These are phyloP conservation scores for Trametes sanguinea DNA, from an alignment of 768 basidiomycete species.

Conservation along the genomic window DNA sequence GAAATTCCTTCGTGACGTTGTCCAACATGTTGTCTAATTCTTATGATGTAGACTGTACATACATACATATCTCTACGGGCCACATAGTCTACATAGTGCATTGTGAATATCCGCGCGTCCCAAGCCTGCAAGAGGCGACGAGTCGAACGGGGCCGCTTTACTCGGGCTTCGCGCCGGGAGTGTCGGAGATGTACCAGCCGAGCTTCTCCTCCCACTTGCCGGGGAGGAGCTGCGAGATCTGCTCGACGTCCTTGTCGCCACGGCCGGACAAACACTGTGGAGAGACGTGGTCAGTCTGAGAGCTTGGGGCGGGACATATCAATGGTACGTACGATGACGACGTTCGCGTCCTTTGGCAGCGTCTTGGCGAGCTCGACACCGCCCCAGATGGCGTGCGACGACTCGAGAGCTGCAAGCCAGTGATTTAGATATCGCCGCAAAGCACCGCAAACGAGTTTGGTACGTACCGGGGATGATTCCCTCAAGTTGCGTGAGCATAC, in stretches of 20 bases:
- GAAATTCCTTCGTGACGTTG: too few relatives aligned
- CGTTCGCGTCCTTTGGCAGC: slow-evolving; percentile 78
- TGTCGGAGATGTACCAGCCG: slow-evolving; percentile 60
- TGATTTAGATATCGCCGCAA: background rate
- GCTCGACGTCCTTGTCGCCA: slow-evolving; percentile 97
- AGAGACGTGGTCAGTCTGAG: background rate
- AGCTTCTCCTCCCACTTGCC: slow-evolving; percentile 91
- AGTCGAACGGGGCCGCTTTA: too few relatives aligned
- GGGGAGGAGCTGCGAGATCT: slow-evolving; percentile 91
- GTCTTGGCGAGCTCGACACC: slow-evolving; percentile 84
- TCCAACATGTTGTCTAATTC: too few relatives aligned
- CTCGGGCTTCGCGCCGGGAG: background rate
- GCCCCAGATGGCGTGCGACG: slow-evolving; percentile 95
- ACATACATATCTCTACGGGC: background rate
- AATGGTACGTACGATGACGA: slow-evolving; percentile 77
- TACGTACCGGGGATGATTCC: slow-evolving; percentile 91
- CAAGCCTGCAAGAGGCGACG: too few relatives aligned
- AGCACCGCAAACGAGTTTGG: background rate
- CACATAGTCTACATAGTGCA: slow-evolving; percentile 14
- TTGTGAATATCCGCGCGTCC: background rate
- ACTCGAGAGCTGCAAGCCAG: slow-evolving; percentile 73
- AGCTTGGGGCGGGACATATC: background rate
- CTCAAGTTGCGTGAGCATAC: slow-evolving; percentile 87
- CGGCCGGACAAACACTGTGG: slow-evolving; percentile 87
- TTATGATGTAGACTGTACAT: background rate